These are phyloP conservation scores for Marasmius oreades DNA, from an alignment of 1,284 basidiomycete genomes.

Conservation along the genomic window DNA sequence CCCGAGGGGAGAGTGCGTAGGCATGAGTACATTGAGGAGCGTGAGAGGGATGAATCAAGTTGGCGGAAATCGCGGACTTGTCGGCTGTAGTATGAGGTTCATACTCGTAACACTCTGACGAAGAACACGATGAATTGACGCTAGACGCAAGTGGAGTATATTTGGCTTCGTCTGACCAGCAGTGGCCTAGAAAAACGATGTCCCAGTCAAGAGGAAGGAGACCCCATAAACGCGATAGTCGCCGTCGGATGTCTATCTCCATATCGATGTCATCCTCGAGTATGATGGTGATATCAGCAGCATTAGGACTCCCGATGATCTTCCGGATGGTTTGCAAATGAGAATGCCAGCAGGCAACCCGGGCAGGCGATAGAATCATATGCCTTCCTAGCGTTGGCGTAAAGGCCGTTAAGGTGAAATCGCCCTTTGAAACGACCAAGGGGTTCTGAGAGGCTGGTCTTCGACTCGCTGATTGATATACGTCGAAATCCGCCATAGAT, in stretches of 20 bases:
- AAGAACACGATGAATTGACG: neutral
- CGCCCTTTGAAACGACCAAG: slow-evolving; percentile 47
- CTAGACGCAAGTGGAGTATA: slow-evolving; percentile 27
- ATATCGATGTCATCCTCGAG: slow-evolving; percentile 82
- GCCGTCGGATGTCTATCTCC: slow-evolving; percentile 58
- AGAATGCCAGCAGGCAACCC: slow-evolving; percentile 75
- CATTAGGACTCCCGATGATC: slow-evolving; percentile 30
- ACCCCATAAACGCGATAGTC: slow-evolving; percentile 51
- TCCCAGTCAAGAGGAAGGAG: slow-evolving; percentile 68
- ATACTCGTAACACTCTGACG: neutral
- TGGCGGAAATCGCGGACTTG: neutral
- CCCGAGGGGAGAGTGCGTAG: slow-evolving; percentile 52
- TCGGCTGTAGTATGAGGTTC: neutral
- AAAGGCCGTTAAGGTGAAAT: slow-evolving; percentile 40
- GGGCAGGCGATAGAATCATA: slow-evolving; percentile 50
- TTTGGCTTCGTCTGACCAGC: slow-evolving; percentile 64
- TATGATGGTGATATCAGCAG: slow-evolving; percentile 42
- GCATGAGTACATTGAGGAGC: slow-evolving; percentile 69
- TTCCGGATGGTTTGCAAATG: slow-evolving; percentile 54
- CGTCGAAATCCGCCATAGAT: neutral
- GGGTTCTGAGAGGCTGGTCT: slow-evolving; percentile 14
- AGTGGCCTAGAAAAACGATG: slow-evolving; percentile 71
- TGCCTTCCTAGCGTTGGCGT: slow-evolving; percentile 38
- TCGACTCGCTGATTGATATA: neutral
- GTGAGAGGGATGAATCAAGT: slow-evolving; percentile 49